phyloP scores from a whole-genome alignment of 2,329 filamentous ascomycete genomes.

The Rutstroemia sydowiana region DNA sequence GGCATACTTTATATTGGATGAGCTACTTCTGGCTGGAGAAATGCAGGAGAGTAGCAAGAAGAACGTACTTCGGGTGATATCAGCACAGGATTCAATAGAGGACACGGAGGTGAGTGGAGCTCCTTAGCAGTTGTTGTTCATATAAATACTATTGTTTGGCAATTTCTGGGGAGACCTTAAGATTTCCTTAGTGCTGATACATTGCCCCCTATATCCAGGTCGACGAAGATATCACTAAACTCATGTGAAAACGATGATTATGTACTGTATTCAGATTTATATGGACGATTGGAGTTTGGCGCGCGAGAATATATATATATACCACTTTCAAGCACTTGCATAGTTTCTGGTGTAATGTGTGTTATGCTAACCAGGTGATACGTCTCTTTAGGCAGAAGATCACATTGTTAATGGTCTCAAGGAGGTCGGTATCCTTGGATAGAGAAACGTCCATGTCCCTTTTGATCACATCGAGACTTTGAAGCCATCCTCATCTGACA shows the following conservation, averaged over 20 bases:
- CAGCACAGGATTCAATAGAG: slow-evolving; percentile 93
- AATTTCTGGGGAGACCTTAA: not conserved
- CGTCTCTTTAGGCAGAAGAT: slow-evolving; percentile 9
- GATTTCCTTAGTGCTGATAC: slow-evolving; percentile 10
- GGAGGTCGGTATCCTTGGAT: slow-evolving; percentile 7
- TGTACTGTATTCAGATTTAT: slow-evolving; percentile 16
- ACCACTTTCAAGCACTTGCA: slow-evolving; percentile 1
- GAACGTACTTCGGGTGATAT: slow-evolving; percentile 92
- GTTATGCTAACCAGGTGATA: slow-evolving; percentile 7
- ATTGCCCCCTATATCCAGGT: slow-evolving; percentile 30
- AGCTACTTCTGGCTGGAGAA: slow-evolving; percentile 89
- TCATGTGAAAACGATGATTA: slow-evolving; percentile 27
- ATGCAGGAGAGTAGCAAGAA: slow-evolving; percentile 99
- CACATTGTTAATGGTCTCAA: slow-evolving; percentile 3
- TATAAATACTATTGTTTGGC: too few relatives aligned
- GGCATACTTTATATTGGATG: slow-evolving; percentile 97
- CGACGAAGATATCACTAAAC: slow-evolving; percentile 32
- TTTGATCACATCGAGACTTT: too few relatives aligned
- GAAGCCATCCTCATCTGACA: too few relatives aligned
- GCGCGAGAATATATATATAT: slow-evolving; percentile 14
- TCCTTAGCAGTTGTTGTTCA: too few relatives aligned
- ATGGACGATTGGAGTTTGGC: slow-evolving; percentile 17
- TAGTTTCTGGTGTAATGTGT: slow-evolving; percentile 3
- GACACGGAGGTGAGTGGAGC: slow-evolving; percentile 82
- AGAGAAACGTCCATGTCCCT: too few relatives aligned